Evolutionary conservation across 805 yeast species (phyloP).

Genomic region (Candida odintsovae): DNA sequence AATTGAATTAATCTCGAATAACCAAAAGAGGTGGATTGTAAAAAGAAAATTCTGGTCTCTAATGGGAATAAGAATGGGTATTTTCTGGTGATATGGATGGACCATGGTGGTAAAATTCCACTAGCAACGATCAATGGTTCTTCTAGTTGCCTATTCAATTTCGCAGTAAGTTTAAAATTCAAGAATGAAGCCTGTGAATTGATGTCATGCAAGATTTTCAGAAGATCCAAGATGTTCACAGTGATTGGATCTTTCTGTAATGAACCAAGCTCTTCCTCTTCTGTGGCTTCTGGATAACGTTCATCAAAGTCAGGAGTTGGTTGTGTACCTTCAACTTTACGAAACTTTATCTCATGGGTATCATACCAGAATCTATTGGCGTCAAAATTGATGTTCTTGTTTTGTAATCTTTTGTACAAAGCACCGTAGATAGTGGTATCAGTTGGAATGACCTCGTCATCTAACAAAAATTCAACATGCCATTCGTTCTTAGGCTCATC

Average conservation of each 20-base stretch:
- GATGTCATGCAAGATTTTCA: conserved; percentile 40
- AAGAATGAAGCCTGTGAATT: conserved; percentile 36
- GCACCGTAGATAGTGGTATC: conserved; percentile 78
- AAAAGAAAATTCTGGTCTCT: conserved; percentile 68
- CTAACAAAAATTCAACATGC: conserved; percentile 50
- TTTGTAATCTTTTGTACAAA: conserved; percentile 45
- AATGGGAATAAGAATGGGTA: conserved; percentile 83
- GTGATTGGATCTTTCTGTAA: conserved; percentile 26
- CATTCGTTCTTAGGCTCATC: conserved; percentile 13
- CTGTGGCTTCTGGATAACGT: conserved; percentile 24
- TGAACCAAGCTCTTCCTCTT: conserved; percentile 23
- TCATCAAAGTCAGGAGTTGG: conserved; percentile 21
- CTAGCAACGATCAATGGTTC: conserved; percentile 86
- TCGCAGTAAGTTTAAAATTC: conserved; percentile 80
- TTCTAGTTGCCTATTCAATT: conserved; percentile 79
- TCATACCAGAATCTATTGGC: conserved; percentile 51
- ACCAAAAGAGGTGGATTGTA: conserved; percentile 89
- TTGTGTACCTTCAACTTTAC: conserved; percentile 28
- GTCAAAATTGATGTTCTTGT: conserved; percentile 34
- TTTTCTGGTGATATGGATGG: conserved; percentile 60
- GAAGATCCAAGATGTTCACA: conserved; percentile 36
- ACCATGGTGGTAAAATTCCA: conserved; percentile 84
- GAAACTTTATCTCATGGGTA: conserved; percentile 46
- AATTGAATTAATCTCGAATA: conserved; percentile 73
- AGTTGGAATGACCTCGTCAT: conserved; percentile 52